Base-by-base conservation (phyloP, 495 filamentous ascomycete genomes). In the Podospora appendiculata region DNA sequence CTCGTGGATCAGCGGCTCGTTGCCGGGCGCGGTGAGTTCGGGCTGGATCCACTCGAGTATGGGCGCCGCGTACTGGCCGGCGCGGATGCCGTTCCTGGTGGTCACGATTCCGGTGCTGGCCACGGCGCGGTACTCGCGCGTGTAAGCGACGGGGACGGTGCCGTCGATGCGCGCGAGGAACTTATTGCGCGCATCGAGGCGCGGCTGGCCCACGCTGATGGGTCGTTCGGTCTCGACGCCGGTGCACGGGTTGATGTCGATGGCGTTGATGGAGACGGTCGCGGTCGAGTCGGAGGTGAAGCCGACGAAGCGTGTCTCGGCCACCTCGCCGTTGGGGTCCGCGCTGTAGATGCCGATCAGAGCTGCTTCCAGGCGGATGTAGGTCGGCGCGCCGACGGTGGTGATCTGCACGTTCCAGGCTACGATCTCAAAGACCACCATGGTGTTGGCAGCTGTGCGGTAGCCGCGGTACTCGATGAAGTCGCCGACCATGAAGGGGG, bases 191-290 rank as follows among this genome's bases (percentile, higher is more conserved):
- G 39, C 61, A 36, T 54, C 54, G 25, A 48, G 54, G 13, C 58
- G 54, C 8, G 39, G 10, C 18, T 60, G 54, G 1, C 17, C 47
- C 1, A 56, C 54, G 16, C 44, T 45, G 51, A 57, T 47, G 12
- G 54, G 38, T 11, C 70, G 58, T 18, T 66, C 58, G 0, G 59
- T 59, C 32, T 62, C 57, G 2, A 63, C 56, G 0, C 71, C 71
- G 8, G 71, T 74, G 58, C 71, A 74, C 0, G 64, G 63, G 50
- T 74, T 65, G 10, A 66, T 58, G 34, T 73, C 69, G 13, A 74
- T 65, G 45, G 71, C 70, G 18, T 45, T 52, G 49, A 73, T 58
- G 10, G 59, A 58, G n/a, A 73, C 52, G 9, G 50, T 59, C 12
- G 36, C 54, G 6, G 49, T 48, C 7, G 48, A 54, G 18, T 57